Evolutionary conservation across 192 early-diverging fungal species (phyloP), one percentile per base, ranked within the genome.

Genomic region (Podochytrium sp.): DNA sequence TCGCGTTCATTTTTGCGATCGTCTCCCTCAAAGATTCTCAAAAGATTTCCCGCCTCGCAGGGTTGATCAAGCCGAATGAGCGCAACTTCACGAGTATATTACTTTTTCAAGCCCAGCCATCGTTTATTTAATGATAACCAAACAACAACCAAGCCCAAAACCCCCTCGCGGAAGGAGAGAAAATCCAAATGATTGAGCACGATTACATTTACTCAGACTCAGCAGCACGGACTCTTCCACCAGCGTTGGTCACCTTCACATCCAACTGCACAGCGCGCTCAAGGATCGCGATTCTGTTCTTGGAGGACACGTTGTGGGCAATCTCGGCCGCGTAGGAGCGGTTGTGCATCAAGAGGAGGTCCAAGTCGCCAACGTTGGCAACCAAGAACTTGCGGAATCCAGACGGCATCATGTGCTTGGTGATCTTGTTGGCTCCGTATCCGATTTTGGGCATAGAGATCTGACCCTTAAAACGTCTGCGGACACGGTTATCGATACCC

Each of bases 391-490:
- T 99, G 87, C 94, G 94, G 95, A 99, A 99, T 68, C 98, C 98
- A 85, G 92, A 91, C 78, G 98, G 98, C 72, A 98, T 85, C 75
- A 98, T 81, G 91, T 96, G 93, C 69, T 96, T 95, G 82, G 96
- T 97, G 78, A 92, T 92, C 86, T 88, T 88, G 90, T 94, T 95
- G 81, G 96, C 95, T 79, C 98, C 98, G 84, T 96, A 99, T 85
- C 98, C 98, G 77, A 99, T 99, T 91, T 97, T 98, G 86, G 98
- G 96, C 93, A 98, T 96, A 80, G 92, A 91, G 78, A 95, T 91
- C 75, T 92, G 90, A 75, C 98, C 98, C 90, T 95, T 96, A 90
- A 99, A 99, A 63, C 98, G 91, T 79, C 98, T 88, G 77, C 98
- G 96, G 72, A 97, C 95, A 68, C 93, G 88, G 89, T 92, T 94